Evolutionary conservation across 2,329 filamentous ascomycete species (phyloP).

Genomic region (Endocalyx cinctus): DNA sequence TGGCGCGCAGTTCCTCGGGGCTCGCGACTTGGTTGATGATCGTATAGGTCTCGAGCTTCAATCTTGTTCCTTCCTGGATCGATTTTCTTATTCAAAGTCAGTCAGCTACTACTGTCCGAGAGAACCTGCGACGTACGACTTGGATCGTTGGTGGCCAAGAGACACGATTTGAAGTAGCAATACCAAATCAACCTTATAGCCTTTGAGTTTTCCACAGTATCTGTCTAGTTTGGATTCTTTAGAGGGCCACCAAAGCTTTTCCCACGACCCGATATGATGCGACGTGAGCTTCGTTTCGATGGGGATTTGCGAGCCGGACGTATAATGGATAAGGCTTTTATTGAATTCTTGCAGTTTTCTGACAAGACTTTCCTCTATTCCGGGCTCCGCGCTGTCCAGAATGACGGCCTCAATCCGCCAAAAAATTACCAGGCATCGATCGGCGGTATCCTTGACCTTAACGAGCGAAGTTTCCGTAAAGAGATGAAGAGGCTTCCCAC

Average conservation of each 20-base stretch:
- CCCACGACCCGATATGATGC: not conserved
- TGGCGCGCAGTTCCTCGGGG: constrained; percentile 1
- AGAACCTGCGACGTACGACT: not conserved
- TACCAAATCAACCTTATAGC: constrained; percentile 2
- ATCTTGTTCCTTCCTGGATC: not conserved
- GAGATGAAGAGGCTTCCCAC: not conserved
- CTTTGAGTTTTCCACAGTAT: constrained; percentile 4
- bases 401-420: constrained; percentile 3
- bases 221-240: constrained; percentile 5
- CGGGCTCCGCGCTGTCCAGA: not conserved
- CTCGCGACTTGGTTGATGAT: constrained; percentile 5
- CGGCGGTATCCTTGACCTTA: constrained; percentile 1
- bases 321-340: not conserved
- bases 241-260: constrained; percentile 4
- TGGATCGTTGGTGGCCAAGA: constrained; percentile 1
- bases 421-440: constrained; percentile 3
- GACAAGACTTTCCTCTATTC: not conserved
- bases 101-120: not conserved
- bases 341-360: not conserved
- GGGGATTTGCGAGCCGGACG: not conserved
- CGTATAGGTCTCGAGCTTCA: constrained; percentile 3
- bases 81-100: constrained; percentile 1
- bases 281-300: constrained; percentile 3
- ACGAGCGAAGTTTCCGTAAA: not conserved
- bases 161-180: constrained; percentile 6